Conservation (phyloP, 2,329 filamentous ascomycete genomes). For the Atkinsonella hypoxylon region DNA sequence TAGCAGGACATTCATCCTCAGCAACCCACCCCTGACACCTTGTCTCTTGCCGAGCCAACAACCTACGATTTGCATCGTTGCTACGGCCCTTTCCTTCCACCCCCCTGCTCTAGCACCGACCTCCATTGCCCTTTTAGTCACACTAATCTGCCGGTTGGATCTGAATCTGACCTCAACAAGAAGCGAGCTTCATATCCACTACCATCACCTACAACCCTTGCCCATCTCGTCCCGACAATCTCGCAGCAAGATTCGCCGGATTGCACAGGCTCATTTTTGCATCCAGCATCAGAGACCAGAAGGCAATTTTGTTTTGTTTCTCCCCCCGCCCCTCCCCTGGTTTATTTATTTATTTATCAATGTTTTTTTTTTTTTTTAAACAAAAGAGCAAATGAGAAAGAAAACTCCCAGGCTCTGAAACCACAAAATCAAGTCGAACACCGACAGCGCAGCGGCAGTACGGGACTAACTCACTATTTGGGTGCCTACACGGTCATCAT, state of each 20-base stretch:
- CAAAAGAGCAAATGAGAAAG: neutral
- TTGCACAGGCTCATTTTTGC: neutral
- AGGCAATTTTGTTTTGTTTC: neutral
- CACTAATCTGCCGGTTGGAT: slow-evolving; percentile 1
- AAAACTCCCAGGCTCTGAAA: neutral
- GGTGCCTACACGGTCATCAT: neutral
- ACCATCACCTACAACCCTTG: neutral
- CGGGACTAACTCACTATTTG: too few relatives aligned
- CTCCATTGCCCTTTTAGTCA: slow-evolving; percentile 1
- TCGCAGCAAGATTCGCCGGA: neutral
- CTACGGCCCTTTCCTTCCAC: neutral
- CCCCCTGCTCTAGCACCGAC: neutral
- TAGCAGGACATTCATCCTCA: neutral
- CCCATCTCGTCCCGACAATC: neutral
- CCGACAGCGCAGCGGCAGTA: neutral
- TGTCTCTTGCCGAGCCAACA: neutral
- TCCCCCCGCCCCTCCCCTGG: too few relatives aligned
- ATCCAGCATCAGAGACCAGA: neutral
- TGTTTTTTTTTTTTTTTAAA: too few relatives aligned
- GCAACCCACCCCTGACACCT: neutral
- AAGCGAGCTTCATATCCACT: neutral
- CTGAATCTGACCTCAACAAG: neutral
- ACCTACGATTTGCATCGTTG: slow-evolving; percentile 1
- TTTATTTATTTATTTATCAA: too few relatives aligned
- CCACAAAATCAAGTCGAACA: neutral